Evolutionary conservation across 2,329 filamentous ascomycete species (phyloP).

Genomic region (Aureobasidium sp.): DNA sequence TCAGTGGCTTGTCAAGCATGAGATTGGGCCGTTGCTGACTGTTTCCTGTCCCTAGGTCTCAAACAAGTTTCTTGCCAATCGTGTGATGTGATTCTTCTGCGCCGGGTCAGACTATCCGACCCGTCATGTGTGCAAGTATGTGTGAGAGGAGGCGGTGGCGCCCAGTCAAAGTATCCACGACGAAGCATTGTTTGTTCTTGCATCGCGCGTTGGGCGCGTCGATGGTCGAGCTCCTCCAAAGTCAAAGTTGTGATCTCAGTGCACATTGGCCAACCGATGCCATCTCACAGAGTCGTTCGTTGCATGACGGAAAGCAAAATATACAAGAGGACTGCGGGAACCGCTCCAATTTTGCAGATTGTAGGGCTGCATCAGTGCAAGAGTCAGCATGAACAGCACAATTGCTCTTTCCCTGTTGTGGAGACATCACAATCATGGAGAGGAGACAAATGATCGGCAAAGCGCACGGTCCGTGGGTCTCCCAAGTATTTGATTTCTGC

Average conservation of each 20-base stretch:
- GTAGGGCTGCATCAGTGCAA: conserved; percentile 7
- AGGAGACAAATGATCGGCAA: background rate
- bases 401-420: background rate
- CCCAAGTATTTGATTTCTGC: conserved; percentile 1
- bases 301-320: background rate
- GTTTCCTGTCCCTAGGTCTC: background rate
- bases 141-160: background rate
- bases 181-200: background rate
- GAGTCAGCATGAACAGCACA: background rate
- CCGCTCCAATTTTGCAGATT: background rate
- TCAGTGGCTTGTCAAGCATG: background rate
- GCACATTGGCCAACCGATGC: background rate
- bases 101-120: background rate
- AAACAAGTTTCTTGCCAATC: background rate
- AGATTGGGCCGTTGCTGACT: background rate
- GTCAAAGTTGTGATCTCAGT: background rate
- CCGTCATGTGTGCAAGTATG: background rate
- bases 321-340: background rate
- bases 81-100: background rate
- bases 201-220: background rate
- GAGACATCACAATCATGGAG: background rate
- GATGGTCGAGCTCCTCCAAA: background rate
- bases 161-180: background rate
- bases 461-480: background rate
- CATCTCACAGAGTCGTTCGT: background rate